Conservation (phyloP, 371 early-diverging fungal genomes). For the Thermomucor indicae-seudaticae region DNA sequence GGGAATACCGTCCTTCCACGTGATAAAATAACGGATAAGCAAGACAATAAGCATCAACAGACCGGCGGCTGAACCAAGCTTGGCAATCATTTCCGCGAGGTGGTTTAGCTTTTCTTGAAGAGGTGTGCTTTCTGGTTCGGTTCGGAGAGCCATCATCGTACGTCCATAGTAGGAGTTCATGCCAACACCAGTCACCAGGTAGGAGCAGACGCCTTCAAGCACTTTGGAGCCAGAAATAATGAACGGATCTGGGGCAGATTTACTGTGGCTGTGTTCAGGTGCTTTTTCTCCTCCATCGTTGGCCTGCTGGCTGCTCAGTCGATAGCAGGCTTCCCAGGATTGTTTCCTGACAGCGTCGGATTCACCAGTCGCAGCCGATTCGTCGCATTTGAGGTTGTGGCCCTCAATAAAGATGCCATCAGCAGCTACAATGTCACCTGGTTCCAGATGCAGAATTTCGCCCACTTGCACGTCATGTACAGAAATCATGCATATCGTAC, state of each 20-base stretch:
- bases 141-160: constrained; percentile 70
- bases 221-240: constrained; percentile 75
- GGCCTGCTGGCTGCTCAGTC: neutral
- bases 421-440: constrained; percentile 89
- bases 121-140: constrained; percentile 65
- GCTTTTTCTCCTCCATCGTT: constrained; percentile 1
- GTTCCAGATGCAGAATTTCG: constrained; percentile 86
- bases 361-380: constrained; percentile 91
- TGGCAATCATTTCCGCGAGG: constrained; percentile 70
- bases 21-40: constrained; percentile 59
- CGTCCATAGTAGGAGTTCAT: constrained; percentile 71
- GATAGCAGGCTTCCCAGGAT: constrained; percentile 30
- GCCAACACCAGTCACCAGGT: constrained; percentile 70
- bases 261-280: constrained; percentile 5
- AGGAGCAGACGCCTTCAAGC: constrained; percentile 75
- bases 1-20: constrained; percentile 30
- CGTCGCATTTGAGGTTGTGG: constrained; percentile 84
- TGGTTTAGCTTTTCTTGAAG: constrained; percentile 66
- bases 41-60: constrained; percentile 61
- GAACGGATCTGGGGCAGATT: constrained; percentile 58
- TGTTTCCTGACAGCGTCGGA: constrained; percentile 71
- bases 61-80: constrained; percentile 66
- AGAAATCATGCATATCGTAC: constrained; percentile 72
- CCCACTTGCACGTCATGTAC: constrained; percentile 85
- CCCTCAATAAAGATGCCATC: constrained; percentile 86